Percentiles rank a stretch among this genome's conserved stretches.
These are phyloP conservation scores for Ligustrum vulgare DNA, from an alignment of 257 asterid genomes.

Conservation along the genomic window DNA sequence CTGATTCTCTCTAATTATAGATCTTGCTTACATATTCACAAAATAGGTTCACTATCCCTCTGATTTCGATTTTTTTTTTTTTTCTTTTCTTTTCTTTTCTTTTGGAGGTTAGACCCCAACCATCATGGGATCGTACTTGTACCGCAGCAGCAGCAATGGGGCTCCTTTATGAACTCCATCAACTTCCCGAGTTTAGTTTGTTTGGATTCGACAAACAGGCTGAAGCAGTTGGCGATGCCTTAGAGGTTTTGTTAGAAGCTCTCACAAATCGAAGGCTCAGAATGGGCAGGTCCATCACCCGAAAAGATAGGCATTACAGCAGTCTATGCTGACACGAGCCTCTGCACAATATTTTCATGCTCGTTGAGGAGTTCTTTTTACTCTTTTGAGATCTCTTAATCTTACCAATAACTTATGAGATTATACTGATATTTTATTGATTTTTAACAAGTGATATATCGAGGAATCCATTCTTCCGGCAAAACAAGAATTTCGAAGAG, in stretches of 20 bases:
- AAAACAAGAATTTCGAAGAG: too few species aligned
- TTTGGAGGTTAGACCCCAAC: slow-evolving; percentile 70
- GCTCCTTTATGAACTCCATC: slow-evolving; percentile 77
- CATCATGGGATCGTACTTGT: slow-evolving; percentile 98
- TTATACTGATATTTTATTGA: background rate
- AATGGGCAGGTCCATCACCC: slow-evolving; percentile 73
- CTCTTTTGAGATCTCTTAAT: slow-evolving; percentile 1
- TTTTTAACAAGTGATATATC: background rate
- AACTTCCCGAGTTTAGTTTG: slow-evolving; percentile 48
- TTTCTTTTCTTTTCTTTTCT: background rate
- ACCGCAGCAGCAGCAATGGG: slow-evolving; percentile 96
- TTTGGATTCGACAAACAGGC: slow-evolving; percentile 63
- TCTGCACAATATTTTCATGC: background rate
- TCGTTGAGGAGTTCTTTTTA: background rate
- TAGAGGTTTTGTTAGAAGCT: slow-evolving; percentile 65
- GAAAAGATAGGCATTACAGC: slow-evolving; percentile 50
- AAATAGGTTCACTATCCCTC: background rate
- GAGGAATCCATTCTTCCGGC: background rate
- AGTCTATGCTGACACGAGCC: slow-evolving; percentile 46
- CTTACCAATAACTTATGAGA: background rate
- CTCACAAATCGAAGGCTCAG: slow-evolving; percentile 70
- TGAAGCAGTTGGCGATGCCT: slow-evolving; percentile 56
- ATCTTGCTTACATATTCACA: background rate
- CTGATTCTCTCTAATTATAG: background rate
- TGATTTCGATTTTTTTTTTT: background rate